Conservation (phyloP, 176 grass and related monocot species). For the Musa troglodytarum region DNA sequence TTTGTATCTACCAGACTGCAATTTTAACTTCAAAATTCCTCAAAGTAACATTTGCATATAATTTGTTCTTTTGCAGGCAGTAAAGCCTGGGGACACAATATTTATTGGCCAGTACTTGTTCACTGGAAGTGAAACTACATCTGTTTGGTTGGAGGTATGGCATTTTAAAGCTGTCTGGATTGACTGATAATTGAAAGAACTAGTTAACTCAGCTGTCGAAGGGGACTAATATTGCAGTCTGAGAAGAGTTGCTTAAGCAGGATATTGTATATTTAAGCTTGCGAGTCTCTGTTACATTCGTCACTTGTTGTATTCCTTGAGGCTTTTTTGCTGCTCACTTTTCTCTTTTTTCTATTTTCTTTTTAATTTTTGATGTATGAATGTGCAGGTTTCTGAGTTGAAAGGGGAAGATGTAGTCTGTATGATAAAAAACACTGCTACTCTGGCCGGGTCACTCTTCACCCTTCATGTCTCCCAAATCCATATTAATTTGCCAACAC, state of each 20-base stretch:
- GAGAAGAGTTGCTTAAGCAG: not conserved
- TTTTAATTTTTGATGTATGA: not conserved
- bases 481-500: constrained; percentile 79
- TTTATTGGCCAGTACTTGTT: constrained; percentile 98
- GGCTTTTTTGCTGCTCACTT: not conserved
- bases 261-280: not conserved
- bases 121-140: constrained; percentile 98
- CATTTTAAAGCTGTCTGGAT: not conserved
- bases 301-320: not conserved
- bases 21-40: not conserved
- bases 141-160: constrained; percentile 89
- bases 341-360: constrained; percentile 16
- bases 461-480: constrained; percentile 88
- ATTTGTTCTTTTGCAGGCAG: constrained; percentile 37
- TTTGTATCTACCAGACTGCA: not conserved
- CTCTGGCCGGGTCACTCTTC: constrained; percentile 75
- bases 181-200: not conserved
- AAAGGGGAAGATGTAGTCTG: constrained; percentile 88
- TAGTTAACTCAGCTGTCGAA: not conserved
- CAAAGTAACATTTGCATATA: not conserved
- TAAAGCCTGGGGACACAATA: constrained; percentile 84
- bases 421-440: constrained; percentile 87
- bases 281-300: not conserved
- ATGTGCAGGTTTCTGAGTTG: constrained; percentile 74
- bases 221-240: not conserved